These are phyloP conservation scores for Aspergillus amoenus DNA, from an alignment of 2,329 filamentous ascomycete species.

Conservation along the genomic window DNA sequence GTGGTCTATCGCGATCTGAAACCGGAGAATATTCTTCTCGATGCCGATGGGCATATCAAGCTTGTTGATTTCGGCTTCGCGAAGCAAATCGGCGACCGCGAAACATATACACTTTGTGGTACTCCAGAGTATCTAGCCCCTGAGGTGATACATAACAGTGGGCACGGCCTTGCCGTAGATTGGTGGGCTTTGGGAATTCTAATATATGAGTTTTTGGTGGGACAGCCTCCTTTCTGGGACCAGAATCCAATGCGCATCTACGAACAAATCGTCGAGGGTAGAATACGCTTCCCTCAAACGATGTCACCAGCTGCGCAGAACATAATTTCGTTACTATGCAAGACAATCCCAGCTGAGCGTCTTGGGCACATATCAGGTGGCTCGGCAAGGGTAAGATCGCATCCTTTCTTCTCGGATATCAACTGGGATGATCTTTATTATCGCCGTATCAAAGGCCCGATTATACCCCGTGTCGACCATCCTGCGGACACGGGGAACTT, in stretches of 20 bases:
- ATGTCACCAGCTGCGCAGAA: conserved; percentile 61
- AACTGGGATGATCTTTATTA: conserved; percentile 65
- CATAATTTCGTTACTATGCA: conserved; percentile 62
- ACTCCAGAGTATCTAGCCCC: conserved; percentile 68
- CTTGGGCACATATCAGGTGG: conserved; percentile 64
- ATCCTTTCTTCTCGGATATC: conserved; percentile 62
- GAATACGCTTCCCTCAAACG: conserved; percentile 59
- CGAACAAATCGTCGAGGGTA: conserved; percentile 66
- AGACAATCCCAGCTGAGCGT: conserved; percentile 62
- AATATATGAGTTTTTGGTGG: conserved; percentile 67
- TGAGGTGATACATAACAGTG: conserved; percentile 65
- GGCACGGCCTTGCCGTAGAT: conserved; percentile 65
- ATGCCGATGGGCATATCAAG: conserved; percentile 64
- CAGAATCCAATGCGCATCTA: conserved; percentile 69
- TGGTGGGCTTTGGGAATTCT: conserved; percentile 70
- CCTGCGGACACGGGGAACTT: conserved; percentile 64
- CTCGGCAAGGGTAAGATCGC: conserved; percentile 57
- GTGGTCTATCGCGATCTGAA: conserved; percentile 67
- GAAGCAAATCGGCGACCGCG: conserved; percentile 58
- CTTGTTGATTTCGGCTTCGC: conserved; percentile 68
- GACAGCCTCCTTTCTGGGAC: conserved; percentile 68
- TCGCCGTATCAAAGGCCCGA: conserved; percentile 59
- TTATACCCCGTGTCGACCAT: conserved; percentile 60
- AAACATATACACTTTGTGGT: conserved; percentile 67
- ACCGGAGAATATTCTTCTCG: conserved; percentile 66